A percentile compares a stretch with the other conserved stretches of the same genome.
These are phyloP conservation scores for Letharia columbiana DNA, from an alignment of 495 filamentous ascomycete species.

Conservation along the genomic window DNA sequence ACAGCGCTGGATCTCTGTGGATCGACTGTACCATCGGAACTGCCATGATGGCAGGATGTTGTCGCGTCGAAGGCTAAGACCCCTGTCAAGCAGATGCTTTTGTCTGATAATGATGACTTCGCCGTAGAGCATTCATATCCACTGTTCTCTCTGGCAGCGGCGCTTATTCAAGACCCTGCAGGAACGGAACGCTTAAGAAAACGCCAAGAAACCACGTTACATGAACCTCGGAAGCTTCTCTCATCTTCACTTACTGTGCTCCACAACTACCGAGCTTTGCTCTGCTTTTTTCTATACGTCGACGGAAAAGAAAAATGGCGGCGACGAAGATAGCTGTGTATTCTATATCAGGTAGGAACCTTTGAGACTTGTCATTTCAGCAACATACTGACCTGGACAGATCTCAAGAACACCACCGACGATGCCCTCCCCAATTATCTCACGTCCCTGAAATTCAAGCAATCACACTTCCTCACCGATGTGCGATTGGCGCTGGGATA, in stretches of 20 bases:
- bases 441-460: slow-evolving; percentile 69
- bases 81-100: not conserved
- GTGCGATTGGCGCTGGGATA: slow-evolving; percentile 78
- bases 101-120: not conserved
- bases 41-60: slow-evolving; percentile 53
- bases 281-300: not conserved
- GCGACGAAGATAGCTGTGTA: slow-evolving; percentile 55
- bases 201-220: slow-evolving; percentile 3
- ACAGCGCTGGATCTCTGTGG: slow-evolving; percentile 95
- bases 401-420: slow-evolving; percentile 93
- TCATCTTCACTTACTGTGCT: not conserved
- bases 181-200: not conserved
- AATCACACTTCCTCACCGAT: slow-evolving; percentile 71
- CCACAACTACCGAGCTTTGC: not conserved
- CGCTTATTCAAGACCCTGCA: not conserved
- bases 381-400: slow-evolving; percentile 37
- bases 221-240: not conserved
- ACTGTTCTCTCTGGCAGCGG: too few relatives aligned
- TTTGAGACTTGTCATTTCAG: not conserved
- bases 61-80: not conserved
- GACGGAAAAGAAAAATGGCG: slow-evolving; percentile 27
- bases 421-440: slow-evolving; percentile 92
- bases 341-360: slow-evolving; percentile 51
- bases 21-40: slow-evolving; percentile 82
- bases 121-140: not conserved